A percentile compares a stretch with the other conserved stretches of the same genome.
These are phyloP conservation scores for Seiridium unicorne DNA, from an alignment of 2,329 filamentous ascomycete genomes.

Conservation along the genomic window DNA sequence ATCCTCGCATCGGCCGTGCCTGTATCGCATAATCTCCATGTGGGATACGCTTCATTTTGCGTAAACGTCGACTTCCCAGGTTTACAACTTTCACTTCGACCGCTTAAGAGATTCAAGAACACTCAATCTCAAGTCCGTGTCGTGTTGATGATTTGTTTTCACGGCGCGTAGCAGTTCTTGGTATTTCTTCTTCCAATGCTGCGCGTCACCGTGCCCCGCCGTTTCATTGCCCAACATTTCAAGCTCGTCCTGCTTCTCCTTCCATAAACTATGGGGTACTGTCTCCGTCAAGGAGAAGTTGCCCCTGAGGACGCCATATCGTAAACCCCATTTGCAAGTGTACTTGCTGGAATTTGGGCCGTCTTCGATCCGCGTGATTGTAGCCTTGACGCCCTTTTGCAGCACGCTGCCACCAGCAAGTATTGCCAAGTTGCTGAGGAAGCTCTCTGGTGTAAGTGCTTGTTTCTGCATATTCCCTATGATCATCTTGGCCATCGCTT, in stretches of 20 bases:
- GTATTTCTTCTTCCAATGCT: slow-evolving; percentile 53
- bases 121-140: slow-evolving; percentile 39
- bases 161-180: slow-evolving; percentile 58
- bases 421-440: slow-evolving; percentile 59
- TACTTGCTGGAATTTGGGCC: slow-evolving; percentile 43
- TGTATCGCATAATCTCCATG: no score
- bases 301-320: slow-evolving; percentile 51
- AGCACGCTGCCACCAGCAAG: slow-evolving; percentile 53
- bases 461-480: slow-evolving; percentile 51
- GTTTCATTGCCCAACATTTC: slow-evolving; percentile 13
- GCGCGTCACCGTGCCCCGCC: slow-evolving; percentile 24
- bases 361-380: slow-evolving; percentile 43
- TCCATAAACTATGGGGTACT: slow-evolving; percentile 43
- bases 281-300: slow-evolving; percentile 51
- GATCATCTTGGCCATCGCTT: slow-evolving; percentile 51
- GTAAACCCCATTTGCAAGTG: slow-evolving; percentile 53
- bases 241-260: slow-evolving; percentile 21
- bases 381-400: slow-evolving; percentile 38
- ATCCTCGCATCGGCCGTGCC: no score
- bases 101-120: slow-evolving; percentile 37
- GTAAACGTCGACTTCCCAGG: not conserved
- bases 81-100: not conserved
- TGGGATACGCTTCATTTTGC: no score
- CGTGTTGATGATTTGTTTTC: slow-evolving; percentile 55
- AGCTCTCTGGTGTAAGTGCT: slow-evolving; percentile 50